Evolutionary conservation across 164 flowering plant genomes (phyloP).

Genomic region (Kingdonia uniflora): DNA sequence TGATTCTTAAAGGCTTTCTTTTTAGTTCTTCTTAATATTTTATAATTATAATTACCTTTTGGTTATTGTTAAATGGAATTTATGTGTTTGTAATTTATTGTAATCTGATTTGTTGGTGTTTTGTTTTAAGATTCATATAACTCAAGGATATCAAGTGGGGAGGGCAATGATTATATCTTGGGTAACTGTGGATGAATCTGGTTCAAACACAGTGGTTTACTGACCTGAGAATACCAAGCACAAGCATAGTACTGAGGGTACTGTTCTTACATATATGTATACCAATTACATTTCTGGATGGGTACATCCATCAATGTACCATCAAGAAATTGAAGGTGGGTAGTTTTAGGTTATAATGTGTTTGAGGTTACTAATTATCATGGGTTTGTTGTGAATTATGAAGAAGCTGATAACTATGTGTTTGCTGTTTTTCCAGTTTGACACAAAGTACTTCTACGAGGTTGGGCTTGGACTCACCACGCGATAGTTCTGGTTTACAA

Average conservation of each 20-base stretch:
- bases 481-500: slow-evolving; percentile 36
- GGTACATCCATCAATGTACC: slow-evolving; percentile 46
- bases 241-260: slow-evolving; percentile 15
- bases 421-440: slow-evolving; percentile 25
- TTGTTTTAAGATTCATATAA: slow-evolving; percentile 37
- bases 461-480: slow-evolving; percentile 26
- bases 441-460: slow-evolving; percentile 39
- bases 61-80: too few species aligned
- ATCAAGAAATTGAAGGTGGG: slow-evolving; percentile 31
- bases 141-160: slow-evolving; percentile 47
- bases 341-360: background rate
- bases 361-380: too few species aligned
- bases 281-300: slow-evolving; percentile 41
- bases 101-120: background rate
- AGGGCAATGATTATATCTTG: slow-evolving; percentile 44
- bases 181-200: slow-evolving; percentile 39
- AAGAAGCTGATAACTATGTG: background rate
- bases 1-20: too few species aligned
- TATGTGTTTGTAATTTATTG: background rate
- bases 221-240: slow-evolving; percentile 21
- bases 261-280: slow-evolving; percentile 23
- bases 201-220: slow-evolving; percentile 27
- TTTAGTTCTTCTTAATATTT: too few species aligned
- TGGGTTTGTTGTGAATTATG: background rate
- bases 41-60: too few species aligned